Evolutionary conservation across 2,329 filamentous ascomycete genomes (phyloP).

Genomic region (Phyllosticta citrichinensis): DNA sequence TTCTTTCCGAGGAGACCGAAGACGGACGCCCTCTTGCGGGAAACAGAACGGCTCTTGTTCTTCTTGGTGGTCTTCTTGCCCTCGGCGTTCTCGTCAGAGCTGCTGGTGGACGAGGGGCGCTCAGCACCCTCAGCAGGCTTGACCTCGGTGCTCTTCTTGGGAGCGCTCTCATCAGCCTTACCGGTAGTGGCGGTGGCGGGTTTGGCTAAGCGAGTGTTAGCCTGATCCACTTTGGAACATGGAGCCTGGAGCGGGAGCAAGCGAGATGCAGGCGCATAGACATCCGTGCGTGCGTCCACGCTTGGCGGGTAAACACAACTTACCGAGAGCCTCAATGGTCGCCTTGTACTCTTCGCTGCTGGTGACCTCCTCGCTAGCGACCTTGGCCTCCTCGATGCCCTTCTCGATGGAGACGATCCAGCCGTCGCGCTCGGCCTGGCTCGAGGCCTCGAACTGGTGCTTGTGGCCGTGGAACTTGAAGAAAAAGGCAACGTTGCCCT

Average conservation of each 20-base stretch:
- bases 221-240: slow-evolving; percentile 11
- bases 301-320: slow-evolving; percentile 26
- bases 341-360: slow-evolving; percentile 83
- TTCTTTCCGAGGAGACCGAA: slow-evolving; percentile 53
- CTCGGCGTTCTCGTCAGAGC: slow-evolving; percentile 38
- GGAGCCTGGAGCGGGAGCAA: slow-evolving; percentile 18
- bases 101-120: slow-evolving; percentile 28
- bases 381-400: slow-evolving; percentile 78
- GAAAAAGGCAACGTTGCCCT: slow-evolving; percentile 71
- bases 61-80: slow-evolving; percentile 34
- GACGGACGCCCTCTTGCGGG: slow-evolving; percentile 49
- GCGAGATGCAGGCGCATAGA: slow-evolving; percentile 18
- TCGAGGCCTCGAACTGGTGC: slow-evolving; percentile 82
- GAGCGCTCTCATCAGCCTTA: slow-evolving; percentile 27
- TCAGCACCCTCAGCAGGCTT: slow-evolving; percentile 21
- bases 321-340: slow-evolving; percentile 62
- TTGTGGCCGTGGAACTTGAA: slow-evolving; percentile 81
- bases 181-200: slow-evolving; percentile 30
- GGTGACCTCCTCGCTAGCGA: slow-evolving; percentile 60
- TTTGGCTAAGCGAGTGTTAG: slow-evolving; percentile 31
- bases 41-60: slow-evolving; percentile 51
- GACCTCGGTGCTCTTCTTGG: slow-evolving; percentile 40
- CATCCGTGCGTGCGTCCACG: slow-evolving; percentile 12
- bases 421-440: slow-evolving; percentile 70
- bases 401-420: slow-evolving; percentile 80